Conservation (phyloP, 192 early-diverging fungal genomes). For the Coemansia sp. region DNA sequence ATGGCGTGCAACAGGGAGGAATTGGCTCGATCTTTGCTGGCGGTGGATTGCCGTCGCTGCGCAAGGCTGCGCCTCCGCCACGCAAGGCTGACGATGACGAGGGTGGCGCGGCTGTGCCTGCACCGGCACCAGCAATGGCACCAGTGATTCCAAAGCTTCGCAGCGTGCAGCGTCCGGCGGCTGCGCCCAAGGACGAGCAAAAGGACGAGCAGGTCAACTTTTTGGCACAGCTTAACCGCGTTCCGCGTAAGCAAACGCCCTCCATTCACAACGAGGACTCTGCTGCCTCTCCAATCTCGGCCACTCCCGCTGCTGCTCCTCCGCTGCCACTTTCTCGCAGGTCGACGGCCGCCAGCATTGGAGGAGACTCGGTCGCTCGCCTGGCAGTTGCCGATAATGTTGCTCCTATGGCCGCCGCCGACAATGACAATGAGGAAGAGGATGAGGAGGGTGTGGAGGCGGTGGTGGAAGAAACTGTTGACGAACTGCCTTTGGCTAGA, state of each 20-base stretch:
- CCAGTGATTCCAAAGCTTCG: conserved; percentile 50
- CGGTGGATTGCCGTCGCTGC: conserved; percentile 67
- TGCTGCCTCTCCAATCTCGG: conserved; percentile 5
- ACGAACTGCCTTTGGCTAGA: background rate
- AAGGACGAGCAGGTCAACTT: conserved; percentile 42
- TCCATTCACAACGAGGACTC: conserved; percentile 29
- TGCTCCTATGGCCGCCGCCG: background rate
- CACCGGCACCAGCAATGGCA: conserved; percentile 15
- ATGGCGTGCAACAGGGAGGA: conserved; percentile 80
- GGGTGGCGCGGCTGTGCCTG: background rate
- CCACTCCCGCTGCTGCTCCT: conserved; percentile 13
- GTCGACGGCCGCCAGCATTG: conserved; percentile 2
- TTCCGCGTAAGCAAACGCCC: conserved; percentile 31
- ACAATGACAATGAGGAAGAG: too few relatives aligned
- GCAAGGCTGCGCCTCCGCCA: conserved; percentile 56
- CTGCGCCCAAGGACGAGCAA: conserved; percentile 23
- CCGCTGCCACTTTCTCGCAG: conserved; percentile 22
- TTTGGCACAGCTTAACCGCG: conserved; percentile 40
- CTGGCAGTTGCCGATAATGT: background rate
- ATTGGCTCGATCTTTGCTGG: conserved; percentile 76
- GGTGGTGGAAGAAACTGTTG: background rate
- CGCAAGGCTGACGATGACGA: conserved; percentile 31
- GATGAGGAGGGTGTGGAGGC: background rate
- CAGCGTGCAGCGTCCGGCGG: conserved; percentile 42
- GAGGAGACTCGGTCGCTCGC: background rate